Evolutionary conservation across 345 rosid species (phyloP), one percentile per base, ranked within the genome.

Genomic region (Dovyalis caffra): DNA sequence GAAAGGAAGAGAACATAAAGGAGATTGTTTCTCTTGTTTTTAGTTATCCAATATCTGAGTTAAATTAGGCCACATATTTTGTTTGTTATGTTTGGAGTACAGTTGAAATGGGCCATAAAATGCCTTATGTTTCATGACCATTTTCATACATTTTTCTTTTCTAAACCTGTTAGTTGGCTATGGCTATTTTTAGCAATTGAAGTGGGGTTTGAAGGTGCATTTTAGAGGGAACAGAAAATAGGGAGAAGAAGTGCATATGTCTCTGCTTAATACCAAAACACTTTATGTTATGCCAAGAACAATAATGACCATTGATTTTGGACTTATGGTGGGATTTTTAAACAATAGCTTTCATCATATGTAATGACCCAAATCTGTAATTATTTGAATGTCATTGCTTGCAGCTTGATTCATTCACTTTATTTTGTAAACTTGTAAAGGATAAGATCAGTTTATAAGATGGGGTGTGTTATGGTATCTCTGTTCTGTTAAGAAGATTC

Each of bases 101-200:
- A 43, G 75, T 28, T 29, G 8, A 26, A 14, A 34, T 25, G 47
- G 64, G 23, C 32, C 34, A 23, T 35, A 6, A 53, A 51, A n/a
- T 70, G 74, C 64, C 16, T 25, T 12, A 3, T 16, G 20, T 23
- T 63, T 31, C 33, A 10, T n/a, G 7, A 0, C 14, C 23, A 12
- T 32, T 64, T 23, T 63, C 28, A 21, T 51, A 8, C 57, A 51
- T 2, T 18, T 38, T 56, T 75, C 33, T 60, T 40, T 38, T 51
- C 6, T n/a, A 8, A 20, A 20, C 11, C 11, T 40, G 21, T 38
- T 31, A 25, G 5, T 64, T 56, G 26, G 6, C 26, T 23, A 9
- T 38, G n/a, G 28, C 71, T 64, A 56, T 33, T 33, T 62, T 76
- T 76, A 76, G 74, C 60, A 35, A 65, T 23, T 32, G 20, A 58